Evolutionary conservation across 1,284 basidiomycete genomes (phyloP), one percentile per base, ranked within the genome.

Genomic region (Cutaneotrichosporon dermatis): DNA sequence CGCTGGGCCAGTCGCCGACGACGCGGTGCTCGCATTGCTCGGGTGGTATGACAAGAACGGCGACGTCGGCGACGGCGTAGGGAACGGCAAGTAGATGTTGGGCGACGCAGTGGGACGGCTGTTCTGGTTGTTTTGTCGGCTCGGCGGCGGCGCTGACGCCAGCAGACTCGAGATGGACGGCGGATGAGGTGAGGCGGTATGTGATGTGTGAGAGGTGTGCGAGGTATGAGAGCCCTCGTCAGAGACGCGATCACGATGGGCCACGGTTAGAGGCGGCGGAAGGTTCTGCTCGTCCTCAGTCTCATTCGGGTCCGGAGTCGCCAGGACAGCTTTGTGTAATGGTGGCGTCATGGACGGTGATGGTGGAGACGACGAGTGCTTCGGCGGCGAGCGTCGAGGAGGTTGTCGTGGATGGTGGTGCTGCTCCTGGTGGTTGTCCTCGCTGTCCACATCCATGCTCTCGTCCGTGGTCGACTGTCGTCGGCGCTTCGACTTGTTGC

Each of bases 161-260:
- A 64, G 55, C 11, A 65, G 51, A 13, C 59, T 58, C 34, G 64
- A 51, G 40, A 59, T 63, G 25, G 43, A 57, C 25, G 40, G 58
- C 50, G 58, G 59, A 39, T 40, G 57, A 4, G 61, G 64, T 4
- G 59, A 57, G 13, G 51, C 54, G 1, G 59, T 62, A 39, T 12
- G 56, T n/a, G 51, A 42, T 12, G 41, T 59, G 12, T 49, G 34
- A 10, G 46, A 49, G 7, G 34, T 34, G 54, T 41, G 39, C 41
- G 85, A 84, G 6, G 83, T 82, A 12, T 12, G 8, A 25, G 87
- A 88, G 67, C 88, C 81, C 9, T 88, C 83, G 8, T 82, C 83
- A 35, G 86, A 88, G 13, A 25, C 52, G 55, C 50, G 61, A 7
- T 35, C 56, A 53, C 54, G 62, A 35, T 9, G 49, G 8, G 70